Evolutionary conservation across 345 rosid species (phyloP), one percentile per base, ranked within the genome.

Genomic region (Salix purpurea): DNA sequence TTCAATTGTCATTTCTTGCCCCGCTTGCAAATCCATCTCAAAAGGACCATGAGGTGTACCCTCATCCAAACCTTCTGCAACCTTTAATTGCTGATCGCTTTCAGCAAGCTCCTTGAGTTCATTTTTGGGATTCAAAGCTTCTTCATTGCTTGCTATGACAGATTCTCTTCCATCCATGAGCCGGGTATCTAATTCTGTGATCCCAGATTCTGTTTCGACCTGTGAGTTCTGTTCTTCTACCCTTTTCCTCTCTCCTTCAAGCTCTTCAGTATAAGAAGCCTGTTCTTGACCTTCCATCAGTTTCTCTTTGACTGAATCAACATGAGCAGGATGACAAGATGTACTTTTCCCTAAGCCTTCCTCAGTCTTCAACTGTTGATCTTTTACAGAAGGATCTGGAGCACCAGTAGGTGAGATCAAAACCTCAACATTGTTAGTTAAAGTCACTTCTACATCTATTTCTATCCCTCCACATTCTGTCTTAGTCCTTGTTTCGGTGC

Each of bases 241-340:
- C 62, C 60, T 46, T 65, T 34, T 61, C 32, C 67, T 76, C 18
- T 76, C 80, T 58, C 26, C 69, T 18, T n/a, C 70, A 28, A 73
- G 37, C 65, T 78, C 67, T 65, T 79, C 80, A 75, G 76, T 54
- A 56, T 44, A 67, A 73, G 61, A 6, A 58, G 40, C 85, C 66
- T 70, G 82, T 58, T 84, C 84, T 67, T 77, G 86, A 79, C 56
- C 79, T 72, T 83, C 86, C 71, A 77, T 74, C 30, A 73, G 70
- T 34, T 73, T 50, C n/a, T 32, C 80, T 30, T 21, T 70, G 24
- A 67, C 77, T 70, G 89, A 74, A 75, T 70, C 70, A 79, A 71
- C 82, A 78, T 32, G 69, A 60, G 73, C 77, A 78, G 71, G 56
- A 68, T 64, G 62, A 67, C 10, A 42, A 67, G 77, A 74, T 58